Evolutionary conservation across 441 rosid genomes (phyloP), one percentile per base, ranked within the genome.

Genomic region (Gossypium aridum): DNA sequence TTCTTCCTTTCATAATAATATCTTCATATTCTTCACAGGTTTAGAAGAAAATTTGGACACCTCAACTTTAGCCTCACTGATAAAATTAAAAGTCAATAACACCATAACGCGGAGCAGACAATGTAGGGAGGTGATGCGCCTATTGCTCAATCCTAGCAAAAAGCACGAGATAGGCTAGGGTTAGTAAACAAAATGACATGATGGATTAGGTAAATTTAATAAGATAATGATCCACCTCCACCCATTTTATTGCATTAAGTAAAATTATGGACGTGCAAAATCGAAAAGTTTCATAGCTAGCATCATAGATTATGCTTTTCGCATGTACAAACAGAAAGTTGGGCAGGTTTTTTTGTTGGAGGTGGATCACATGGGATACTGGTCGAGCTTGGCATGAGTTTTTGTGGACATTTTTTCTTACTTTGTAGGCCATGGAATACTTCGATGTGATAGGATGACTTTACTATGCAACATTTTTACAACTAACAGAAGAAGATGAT

Each of bases 181-280:
- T 78, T 72, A 64, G 84, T 70, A 59, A 71, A 31, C 72, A 37
- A 79, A 55, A 62, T 71, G 85, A 74, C 81, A 75, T 77, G 80
- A 71, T 67, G 77, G 80, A 64, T 49, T 75, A 62, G 73, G 72
- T 80, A 63, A 77, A 14, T 71, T 71, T 74, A 77, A 54, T 5
- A 61, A 57, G 12, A 26, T 45, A 69, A 76, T 23, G 51, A 0
- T 34, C 25, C 47, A 34, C 22, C 51, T 43, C 82, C 80, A 78
- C 37, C 7, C 37, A 31, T 31, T 25, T 49, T 65, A 71, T 39
- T 64, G 57, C 43, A 64, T 10, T 17, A 43, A 17, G 22, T 63
- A 8, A 61, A 51, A 51, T 3, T 51, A 3, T 3, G 39, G 14
- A 31, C 37, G 2, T 62, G 71, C 63, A 74, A 7, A 74, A 67